Base-by-base conservation (phyloP, 441 rosid genomes). In the Mallotus repandus region DNA sequence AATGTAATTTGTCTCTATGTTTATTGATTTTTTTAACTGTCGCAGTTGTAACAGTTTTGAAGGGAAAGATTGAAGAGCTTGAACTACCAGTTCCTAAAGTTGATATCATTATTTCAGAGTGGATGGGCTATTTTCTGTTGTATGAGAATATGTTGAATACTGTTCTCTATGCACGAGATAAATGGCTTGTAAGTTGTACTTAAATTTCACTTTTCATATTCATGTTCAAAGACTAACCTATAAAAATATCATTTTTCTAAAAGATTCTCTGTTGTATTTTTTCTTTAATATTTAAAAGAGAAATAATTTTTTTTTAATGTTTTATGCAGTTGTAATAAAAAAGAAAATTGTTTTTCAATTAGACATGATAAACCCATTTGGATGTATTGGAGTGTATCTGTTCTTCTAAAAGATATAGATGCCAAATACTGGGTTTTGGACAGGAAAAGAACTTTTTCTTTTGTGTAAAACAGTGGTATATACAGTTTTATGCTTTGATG, bases 81-180 rank as follows among this genome's bases (percentile, higher is more conserved):
- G 99, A 91, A 84, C 93, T 96, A 41, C 99, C 99, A 2, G 88
- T 84, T 8, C 77, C 84, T 45, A 91, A 91, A 85, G 99, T 96
- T 63, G 99, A 96, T 83, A 88, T 96, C 73, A 96, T 96, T 63
- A 89, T 96, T 74, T 96, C 98, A 22, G 98, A 96, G 84, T 94
- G 99, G 98, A 96, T 94, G 99, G 99, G 98, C 48, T 96, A 96
- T 82, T 96, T 96, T 81, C 78, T 96, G 76, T 79, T 96, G 84
- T 96, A 87, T 65, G 99, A 96, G 83, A 96, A 96, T 73, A 96
- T 96, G 99, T 76, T 96, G 74, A 83, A 94, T 71, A 90, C 98
- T 15, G 97, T 94, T 78, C 79, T 96, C 61, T 96, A 92, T 78
- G 97, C 99, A 15, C 98, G 98, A 54, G 86, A 96, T 80, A 94